Evolutionary conservation across 352 stramenopile genomes (phyloP).

Genomic region (Blastocystis sp.): DNA sequence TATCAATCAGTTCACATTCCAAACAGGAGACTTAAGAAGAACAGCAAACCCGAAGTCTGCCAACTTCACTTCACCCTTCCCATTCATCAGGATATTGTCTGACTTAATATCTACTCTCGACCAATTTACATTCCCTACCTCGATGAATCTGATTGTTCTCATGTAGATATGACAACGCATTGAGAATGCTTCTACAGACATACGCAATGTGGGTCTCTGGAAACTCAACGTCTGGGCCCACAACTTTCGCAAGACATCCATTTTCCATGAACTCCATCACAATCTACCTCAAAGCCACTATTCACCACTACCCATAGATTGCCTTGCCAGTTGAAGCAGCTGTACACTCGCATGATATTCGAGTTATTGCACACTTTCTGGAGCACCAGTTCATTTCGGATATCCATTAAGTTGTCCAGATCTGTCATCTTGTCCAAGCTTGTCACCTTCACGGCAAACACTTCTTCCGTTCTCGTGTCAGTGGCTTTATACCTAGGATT

Average conservation of each 20-base stretch:
- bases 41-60: constrained; percentile 72
- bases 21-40: constrained; percentile 65
- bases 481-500: constrained; percentile 56
- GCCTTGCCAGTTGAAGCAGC: constrained; percentile 57
- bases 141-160: constrained; percentile 66
- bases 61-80: constrained; percentile 67
- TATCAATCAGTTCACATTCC: background rate
- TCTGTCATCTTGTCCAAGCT: background rate
- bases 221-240: constrained; percentile 68
- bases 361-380: constrained; percentile 52
- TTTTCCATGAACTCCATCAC: constrained; percentile 84
- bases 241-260: constrained; percentile 75
- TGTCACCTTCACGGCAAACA: constrained; percentile 64
- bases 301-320: constrained; percentile 43
- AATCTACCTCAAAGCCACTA: constrained; percentile 68
- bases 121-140: constrained; percentile 64
- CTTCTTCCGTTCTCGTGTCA: constrained; percentile 63
- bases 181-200: constrained; percentile 62
- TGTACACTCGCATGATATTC: constrained; percentile 56
- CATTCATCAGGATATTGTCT: constrained; percentile 67
- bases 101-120: constrained; percentile 67
- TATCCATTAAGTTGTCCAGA: constrained; percentile 55
- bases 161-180: constrained; percentile 66
- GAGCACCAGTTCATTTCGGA: constrained; percentile 59
- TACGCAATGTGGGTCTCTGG: constrained; percentile 66